Evolutionary conservation across 768 basidiomycete species (phyloP).

Genomic region (Amanita rimosa): DNA sequence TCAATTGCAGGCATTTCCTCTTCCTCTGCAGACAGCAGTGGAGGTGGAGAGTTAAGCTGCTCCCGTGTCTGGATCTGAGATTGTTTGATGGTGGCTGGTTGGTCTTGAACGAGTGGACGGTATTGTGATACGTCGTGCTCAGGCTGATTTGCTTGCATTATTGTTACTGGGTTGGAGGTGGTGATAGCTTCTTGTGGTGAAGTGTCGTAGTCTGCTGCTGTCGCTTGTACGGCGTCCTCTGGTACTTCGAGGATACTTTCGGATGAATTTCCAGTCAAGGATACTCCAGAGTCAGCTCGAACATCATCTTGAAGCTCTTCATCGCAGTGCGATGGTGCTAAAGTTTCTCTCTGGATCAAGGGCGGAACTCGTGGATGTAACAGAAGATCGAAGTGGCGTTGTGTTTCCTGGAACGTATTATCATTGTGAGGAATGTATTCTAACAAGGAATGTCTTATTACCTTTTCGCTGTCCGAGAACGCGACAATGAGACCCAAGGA

Average conservation of each 20-base stretch:
- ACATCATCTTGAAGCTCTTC: constrained; percentile 47
- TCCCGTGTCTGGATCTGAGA: not conserved
- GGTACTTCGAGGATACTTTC: not conserved
- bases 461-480: constrained; percentile 9
- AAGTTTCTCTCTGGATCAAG: constrained; percentile 54
- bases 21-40: constrained; percentile 27
- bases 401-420: constrained; percentile 10
- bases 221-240: not conserved
- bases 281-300: constrained; percentile 30
- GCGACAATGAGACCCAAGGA: constrained; percentile 45
- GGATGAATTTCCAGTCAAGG: constrained; percentile 7
- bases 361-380: constrained; percentile 78
- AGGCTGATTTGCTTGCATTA: not conserved
- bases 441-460: not conserved
- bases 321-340: constrained; percentile 44
- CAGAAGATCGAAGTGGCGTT: constrained; percentile 43
- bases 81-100: not conserved
- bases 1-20: constrained; percentile 71
- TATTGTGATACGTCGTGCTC: not conserved
- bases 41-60: not conserved
- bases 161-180: not conserved
- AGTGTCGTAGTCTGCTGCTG: not conserved
- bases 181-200: not conserved
- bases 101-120: not conserved
- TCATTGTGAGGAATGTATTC: not conserved